Percentiles rank a stretch among this genome's conserved stretches.
Evolutionary conservation across 2,329 filamentous ascomycete genomes (phyloP).

Genomic region (Lasiodiplodia hormozganensis): DNA sequence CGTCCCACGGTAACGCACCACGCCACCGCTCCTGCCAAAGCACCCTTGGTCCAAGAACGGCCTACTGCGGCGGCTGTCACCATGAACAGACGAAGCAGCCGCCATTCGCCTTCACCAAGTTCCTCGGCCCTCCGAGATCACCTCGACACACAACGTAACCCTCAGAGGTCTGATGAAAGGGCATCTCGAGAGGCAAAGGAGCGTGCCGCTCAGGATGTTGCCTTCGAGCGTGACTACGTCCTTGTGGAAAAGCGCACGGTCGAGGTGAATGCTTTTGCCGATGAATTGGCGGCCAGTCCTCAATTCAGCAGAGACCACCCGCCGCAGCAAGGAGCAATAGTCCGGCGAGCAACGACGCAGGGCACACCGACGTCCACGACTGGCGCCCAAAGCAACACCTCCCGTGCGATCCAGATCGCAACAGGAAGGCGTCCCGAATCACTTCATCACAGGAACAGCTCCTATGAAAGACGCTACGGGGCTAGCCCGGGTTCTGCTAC

Average conservation of each 20-base stretch:
- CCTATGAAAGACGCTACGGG: constrained; percentile 81
- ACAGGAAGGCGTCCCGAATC: constrained; percentile 68
- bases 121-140: constrained; percentile 59
- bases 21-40: constrained; percentile 54
- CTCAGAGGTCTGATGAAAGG: constrained; percentile 47
- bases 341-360: constrained; percentile 80
- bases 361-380: constrained; percentile 72
- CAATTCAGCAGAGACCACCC: constrained; percentile 57
- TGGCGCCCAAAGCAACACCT: constrained; percentile 72
- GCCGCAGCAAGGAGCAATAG: constrained; percentile 66
- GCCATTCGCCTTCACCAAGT: constrained; percentile 50
- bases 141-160: constrained; percentile 51
- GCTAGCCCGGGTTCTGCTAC: constrained; percentile 78
- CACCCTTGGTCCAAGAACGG: constrained; percentile 46
- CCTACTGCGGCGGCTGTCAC: constrained; percentile 46
- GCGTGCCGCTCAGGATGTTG: constrained; percentile 81
- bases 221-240: constrained; percentile 92
- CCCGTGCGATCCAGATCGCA: constrained; percentile 77
- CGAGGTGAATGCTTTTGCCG: constrained; percentile 95
- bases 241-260: constrained; percentile 94
- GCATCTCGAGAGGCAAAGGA: constrained; percentile 60
- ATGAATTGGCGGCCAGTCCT: constrained; percentile 88
- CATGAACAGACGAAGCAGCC: constrained; percentile 70
- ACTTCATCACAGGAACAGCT: constrained; percentile 74
- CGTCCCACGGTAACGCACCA: constrained; percentile 53